A percentile compares a stretch with the other conserved stretches of the same genome.
Conservation (phyloP, 495 filamentous ascomycete genomes). For the Trypethelium eluteriae region DNA sequence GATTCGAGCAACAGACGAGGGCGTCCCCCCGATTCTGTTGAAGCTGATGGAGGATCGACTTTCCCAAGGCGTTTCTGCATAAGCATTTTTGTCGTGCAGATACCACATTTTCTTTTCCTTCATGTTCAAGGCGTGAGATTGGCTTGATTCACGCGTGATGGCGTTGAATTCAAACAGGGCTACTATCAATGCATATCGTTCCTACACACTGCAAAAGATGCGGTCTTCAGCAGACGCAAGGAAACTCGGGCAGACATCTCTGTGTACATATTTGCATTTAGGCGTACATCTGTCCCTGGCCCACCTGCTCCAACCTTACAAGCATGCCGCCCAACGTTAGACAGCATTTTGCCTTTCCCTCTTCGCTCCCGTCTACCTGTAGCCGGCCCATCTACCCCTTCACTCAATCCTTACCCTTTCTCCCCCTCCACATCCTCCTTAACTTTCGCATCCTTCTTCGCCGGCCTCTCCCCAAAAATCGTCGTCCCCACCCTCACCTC, state of each 20-base stretch:
- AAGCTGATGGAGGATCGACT: slow-evolving; percentile 82
- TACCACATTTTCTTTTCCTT: not conserved
- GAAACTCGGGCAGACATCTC: not conserved
- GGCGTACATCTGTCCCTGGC: not conserved
- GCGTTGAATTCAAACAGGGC: not conserved
- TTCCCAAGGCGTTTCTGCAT: slow-evolving; percentile 41
- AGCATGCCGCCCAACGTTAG: not conserved
- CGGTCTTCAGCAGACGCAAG: not conserved
- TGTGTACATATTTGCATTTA: slow-evolving; percentile 5
- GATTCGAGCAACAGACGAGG: slow-evolving; percentile 87
- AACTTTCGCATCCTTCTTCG: slow-evolving; percentile 62
- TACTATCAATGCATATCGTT: not conserved
- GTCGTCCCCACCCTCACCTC: slow-evolving; percentile 95
- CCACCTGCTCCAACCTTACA: not conserved
- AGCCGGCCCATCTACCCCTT: not conserved
- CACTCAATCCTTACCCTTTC: not conserved
- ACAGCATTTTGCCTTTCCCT: not conserved
- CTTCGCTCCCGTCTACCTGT: not conserved
- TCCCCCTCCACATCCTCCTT: slow-evolving; percentile 14
- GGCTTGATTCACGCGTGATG: not conserved
- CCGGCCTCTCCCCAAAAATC: slow-evolving; percentile 78
- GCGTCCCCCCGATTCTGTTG: slow-evolving; percentile 67
- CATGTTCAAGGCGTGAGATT: not conserved
- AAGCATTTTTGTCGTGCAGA: not conserved
- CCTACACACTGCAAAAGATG: not conserved